Evolutionary conservation across 495 filamentous ascomycete genomes (phyloP).

Genomic region (Xylaria scruposa): DNA sequence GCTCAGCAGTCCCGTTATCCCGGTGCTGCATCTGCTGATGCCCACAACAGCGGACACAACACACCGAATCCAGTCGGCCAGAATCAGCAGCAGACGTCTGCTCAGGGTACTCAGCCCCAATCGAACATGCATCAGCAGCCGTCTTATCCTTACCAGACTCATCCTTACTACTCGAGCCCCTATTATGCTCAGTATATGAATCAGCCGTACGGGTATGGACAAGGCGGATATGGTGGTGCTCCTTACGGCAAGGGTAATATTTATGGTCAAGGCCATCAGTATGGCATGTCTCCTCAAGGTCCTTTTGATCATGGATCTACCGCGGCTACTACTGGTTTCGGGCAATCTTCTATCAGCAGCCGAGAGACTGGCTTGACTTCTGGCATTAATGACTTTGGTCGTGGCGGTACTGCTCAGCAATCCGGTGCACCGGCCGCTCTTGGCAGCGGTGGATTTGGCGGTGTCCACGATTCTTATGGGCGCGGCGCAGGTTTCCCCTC

Average conservation of each 20-base stretch:
- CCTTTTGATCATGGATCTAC: constrained; percentile 83
- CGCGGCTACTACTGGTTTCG: constrained; percentile 74
- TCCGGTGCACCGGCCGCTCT: constrained; percentile 72
- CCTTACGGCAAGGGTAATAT: constrained; percentile 81
- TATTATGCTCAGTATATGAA: constrained; percentile 70
- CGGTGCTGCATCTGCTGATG: constrained; percentile 71
- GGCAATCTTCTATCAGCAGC: constrained; percentile 69
- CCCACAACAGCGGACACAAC: constrained; percentile 83
- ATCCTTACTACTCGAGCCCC: constrained; percentile 65
- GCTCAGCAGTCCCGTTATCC: constrained; percentile 68
- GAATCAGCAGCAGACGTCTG: constrained; percentile 60
- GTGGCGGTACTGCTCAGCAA: constrained; percentile 71
- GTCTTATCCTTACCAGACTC: constrained; percentile 81
- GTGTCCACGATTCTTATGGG: constrained; percentile 79
- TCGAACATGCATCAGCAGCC: constrained; percentile 64
- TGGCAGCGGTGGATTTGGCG: constrained; percentile 69
- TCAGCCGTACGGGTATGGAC: constrained; percentile 70
- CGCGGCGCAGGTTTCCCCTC: constrained; percentile 65
- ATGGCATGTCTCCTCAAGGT: constrained; percentile 71
- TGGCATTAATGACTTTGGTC: constrained; percentile 73
- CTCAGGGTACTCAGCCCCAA: constrained; percentile 55
- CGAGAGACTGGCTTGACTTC: constrained; percentile 66
- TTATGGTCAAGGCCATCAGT: constrained; percentile 82
- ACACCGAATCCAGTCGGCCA: constrained; percentile 85
- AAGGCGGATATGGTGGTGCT: constrained; percentile 67